These are phyloP conservation scores for Hypomontagnella monticulosa DNA, from an alignment of 495 filamentous ascomycete species.

Conservation along the genomic window DNA sequence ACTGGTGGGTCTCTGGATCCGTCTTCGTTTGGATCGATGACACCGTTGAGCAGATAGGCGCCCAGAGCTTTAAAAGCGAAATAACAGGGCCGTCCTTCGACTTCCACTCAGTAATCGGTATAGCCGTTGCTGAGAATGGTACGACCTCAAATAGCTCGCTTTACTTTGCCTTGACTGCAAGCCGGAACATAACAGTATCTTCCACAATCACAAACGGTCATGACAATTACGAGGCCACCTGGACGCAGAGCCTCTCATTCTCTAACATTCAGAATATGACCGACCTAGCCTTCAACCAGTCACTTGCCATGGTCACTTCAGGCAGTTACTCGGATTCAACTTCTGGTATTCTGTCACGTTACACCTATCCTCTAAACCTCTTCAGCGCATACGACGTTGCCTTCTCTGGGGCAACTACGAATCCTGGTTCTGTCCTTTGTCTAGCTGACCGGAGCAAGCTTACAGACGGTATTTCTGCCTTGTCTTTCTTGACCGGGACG, in stretches of 20 bases:
- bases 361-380: constrained; percentile 46
- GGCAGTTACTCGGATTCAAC: constrained; percentile 65
- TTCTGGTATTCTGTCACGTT: constrained; percentile 43
- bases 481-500: constrained; percentile 34
- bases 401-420: constrained; percentile 37
- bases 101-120: constrained; percentile 49
- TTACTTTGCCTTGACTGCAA: constrained; percentile 65
- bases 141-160: constrained; percentile 70
- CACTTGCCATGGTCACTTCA: constrained; percentile 67
- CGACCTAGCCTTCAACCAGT: constrained; percentile 67
- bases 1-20: constrained; percentile 87
- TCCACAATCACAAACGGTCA: constrained; percentile 60
- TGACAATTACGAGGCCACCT: constrained; percentile 51
- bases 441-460: constrained; percentile 42
- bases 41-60: constrained; percentile 60
- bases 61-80: constrained; percentile 39
- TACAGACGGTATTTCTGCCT: constrained; percentile 29
- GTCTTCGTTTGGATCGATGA: constrained; percentile 77
- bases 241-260: constrained; percentile 70
- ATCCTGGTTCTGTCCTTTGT: constrained; percentile 42
- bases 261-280: constrained; percentile 69
- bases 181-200: constrained; percentile 64
- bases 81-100: constrained; percentile 46
- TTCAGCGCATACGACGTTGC: constrained; percentile 43
- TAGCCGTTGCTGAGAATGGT: constrained; percentile 50